Conservation (phyloP, 305 asterid genomes). For the Fraxinus baroniana region DNA sequence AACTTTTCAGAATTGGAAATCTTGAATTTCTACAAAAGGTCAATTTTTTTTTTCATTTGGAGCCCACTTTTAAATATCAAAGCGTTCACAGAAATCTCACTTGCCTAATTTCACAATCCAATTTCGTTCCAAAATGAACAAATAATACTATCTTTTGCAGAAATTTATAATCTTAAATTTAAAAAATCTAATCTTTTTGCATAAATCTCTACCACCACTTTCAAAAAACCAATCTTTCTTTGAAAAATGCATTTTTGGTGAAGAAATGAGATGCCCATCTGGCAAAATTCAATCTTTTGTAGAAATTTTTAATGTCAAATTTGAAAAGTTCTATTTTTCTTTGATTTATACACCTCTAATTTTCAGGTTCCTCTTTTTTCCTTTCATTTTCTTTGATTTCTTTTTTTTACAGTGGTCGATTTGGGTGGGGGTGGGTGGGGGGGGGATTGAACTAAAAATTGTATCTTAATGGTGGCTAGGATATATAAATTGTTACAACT, state of each 20-base stretch:
- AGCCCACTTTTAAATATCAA: background rate
- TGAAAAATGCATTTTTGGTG: background rate
- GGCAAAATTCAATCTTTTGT: constrained; percentile 13
- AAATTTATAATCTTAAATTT: background rate
- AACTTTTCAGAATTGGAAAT: background rate
- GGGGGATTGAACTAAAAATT: too few relatives aligned
- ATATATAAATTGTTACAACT: too few relatives aligned
- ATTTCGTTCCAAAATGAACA: background rate
- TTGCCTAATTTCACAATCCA: background rate
- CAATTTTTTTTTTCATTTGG: constrained; percentile 23
- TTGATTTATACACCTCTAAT: background rate
- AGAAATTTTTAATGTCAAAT: background rate
- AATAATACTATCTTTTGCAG: background rate
- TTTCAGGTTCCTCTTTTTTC: too few relatives aligned
- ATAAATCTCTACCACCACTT: constrained; percentile 21
- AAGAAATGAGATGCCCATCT: constrained; percentile 7
- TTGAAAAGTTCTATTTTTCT: too few relatives aligned
- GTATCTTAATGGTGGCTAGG: too few relatives aligned
- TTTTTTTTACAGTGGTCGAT: too few relatives aligned
- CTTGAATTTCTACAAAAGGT: background rate
- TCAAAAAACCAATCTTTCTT: background rate
- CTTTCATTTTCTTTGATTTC: too few relatives aligned
- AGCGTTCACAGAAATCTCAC: background rate
- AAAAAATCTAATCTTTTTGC: constrained; percentile 11
- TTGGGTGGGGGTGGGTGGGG: too few relatives aligned